Conservation (phyloP, 2,329 filamentous ascomycete species). For the Shiraia bambusicola region DNA sequence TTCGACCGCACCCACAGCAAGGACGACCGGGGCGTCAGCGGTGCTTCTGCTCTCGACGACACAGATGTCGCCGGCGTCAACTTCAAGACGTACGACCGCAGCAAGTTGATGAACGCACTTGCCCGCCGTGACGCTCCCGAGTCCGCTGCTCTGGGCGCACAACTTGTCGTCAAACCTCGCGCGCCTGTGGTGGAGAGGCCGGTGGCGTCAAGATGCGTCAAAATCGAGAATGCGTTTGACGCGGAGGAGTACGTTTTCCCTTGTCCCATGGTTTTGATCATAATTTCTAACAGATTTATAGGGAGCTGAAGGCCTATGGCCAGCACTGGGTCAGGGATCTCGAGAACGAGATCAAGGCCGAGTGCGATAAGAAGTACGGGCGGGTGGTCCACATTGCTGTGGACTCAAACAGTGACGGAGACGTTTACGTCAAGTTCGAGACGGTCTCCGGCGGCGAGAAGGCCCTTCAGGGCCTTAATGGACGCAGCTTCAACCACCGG, state of each 20-base stretch:
- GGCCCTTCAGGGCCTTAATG: conserved; percentile 95
- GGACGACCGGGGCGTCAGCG: conserved; percentile 83
- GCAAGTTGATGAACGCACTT: conserved; percentile 98
- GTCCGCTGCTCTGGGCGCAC: conserved; percentile 42
- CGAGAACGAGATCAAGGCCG: conserved; percentile 86
- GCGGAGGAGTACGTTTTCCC: conserved; percentile 72
- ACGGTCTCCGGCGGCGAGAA: conserved; percentile 93
- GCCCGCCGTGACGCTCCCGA: conserved; percentile 81
- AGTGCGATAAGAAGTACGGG: conserved; percentile 95
- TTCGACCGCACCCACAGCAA: conserved; percentile 90
- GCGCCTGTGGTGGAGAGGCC: conserved; percentile 76
- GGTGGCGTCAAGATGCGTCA: conserved; percentile 87
- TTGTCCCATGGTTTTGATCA: neutral
- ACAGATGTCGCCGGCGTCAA: conserved; percentile 97
- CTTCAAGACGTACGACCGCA: conserved; percentile 98
- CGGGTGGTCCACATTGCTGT: conserved; percentile 96
- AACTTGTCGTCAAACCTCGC: conserved; percentile 66
- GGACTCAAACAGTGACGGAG: conserved; percentile 89
- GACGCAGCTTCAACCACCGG: conserved; percentile 88
- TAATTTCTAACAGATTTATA: conserved; percentile 20
- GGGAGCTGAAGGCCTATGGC: conserved; percentile 30
- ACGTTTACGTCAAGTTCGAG: conserved; percentile 98
- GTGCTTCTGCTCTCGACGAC: conserved; percentile 93
- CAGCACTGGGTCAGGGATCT: conserved; percentile 81
- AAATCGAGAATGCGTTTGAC: conserved; percentile 95